A percentile compares a stretch with the other conserved stretches of the same genome.
Conservation (phyloP, 1,139 yeast genomes). For the Dujonia santamariae region DNA sequence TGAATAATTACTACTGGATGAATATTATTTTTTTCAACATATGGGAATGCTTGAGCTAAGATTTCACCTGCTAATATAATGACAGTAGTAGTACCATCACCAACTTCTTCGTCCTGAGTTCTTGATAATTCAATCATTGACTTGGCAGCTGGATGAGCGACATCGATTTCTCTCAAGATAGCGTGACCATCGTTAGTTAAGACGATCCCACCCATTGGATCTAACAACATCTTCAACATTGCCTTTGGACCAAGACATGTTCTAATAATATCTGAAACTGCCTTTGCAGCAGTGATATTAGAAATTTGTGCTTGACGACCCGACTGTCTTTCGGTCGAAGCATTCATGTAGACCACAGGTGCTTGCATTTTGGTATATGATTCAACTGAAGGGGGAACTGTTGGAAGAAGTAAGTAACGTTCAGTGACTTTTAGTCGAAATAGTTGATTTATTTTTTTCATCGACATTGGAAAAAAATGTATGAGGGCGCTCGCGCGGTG, state of each 20-base stretch:
- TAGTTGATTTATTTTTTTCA: too few relatives aligned
- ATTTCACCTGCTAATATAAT: constrained; percentile 95
- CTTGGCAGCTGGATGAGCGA: constrained; percentile 97
- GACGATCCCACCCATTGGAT: constrained; percentile 98
- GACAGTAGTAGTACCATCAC: constrained; percentile 97
- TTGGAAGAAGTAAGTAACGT: too few relatives aligned
- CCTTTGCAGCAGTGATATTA: constrained; percentile 97
- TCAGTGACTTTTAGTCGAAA: too few relatives aligned
- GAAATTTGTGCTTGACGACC: constrained; percentile 98
- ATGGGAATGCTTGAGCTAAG: constrained; percentile 91
- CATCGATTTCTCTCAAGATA: constrained; percentile 83
- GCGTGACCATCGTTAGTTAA: constrained; percentile 98
- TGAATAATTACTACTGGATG: constrained; percentile 96
- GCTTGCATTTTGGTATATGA: constrained; percentile 45
- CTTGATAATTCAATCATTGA: constrained; percentile 96
- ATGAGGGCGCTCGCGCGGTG: too few relatives aligned
- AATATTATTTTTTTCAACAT: constrained; percentile 85
- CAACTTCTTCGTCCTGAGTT: constrained; percentile 99
- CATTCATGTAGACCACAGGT: constrained; percentile 55
- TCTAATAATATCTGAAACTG: constrained; percentile 94
- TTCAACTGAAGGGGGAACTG: too few relatives aligned
- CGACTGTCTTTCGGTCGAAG: constrained; percentile 88
- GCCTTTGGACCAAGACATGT: constrained; percentile 99
- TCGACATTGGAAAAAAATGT: too few relatives aligned
- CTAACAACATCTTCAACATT: constrained; percentile 95